These are phyloP conservation scores for Elsinoe necatrix DNA, from an alignment of 2,329 filamentous ascomycete species.

Conservation along the genomic window DNA sequence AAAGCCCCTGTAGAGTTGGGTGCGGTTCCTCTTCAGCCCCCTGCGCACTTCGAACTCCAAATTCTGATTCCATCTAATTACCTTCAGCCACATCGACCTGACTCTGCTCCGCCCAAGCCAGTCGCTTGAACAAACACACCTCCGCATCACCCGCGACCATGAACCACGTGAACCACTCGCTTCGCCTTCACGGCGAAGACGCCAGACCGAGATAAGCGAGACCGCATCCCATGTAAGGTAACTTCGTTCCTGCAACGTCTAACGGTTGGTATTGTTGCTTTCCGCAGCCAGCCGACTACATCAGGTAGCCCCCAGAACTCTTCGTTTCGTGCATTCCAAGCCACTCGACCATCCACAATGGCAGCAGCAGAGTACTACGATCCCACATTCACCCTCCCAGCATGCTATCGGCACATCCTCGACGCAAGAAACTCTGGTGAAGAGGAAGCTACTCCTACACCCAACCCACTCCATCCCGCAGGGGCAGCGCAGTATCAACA, in stretches of 20 bases:
- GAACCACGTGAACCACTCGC: neutral
- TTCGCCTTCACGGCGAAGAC: neutral
- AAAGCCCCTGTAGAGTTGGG: too few relatives aligned
- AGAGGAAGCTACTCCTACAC: neutral
- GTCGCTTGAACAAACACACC: neutral
- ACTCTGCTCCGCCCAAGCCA: neutral
- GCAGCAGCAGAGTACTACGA: constrained; percentile 12
- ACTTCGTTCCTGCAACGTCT: neutral
- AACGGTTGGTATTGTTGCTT: constrained; percentile 8
- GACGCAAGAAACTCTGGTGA: neutral
- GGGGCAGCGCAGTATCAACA: constrained; percentile 2
- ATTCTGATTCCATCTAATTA: too few relatives aligned
- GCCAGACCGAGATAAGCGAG: constrained; percentile 1
- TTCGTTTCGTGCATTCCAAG: too few relatives aligned
- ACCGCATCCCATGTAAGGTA: neutral
- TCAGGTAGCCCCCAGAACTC: too few relatives aligned
- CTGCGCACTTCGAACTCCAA: too few relatives aligned
- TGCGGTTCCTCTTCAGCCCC: too few relatives aligned
- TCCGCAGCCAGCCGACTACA: neutral
- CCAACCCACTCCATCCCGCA: neutral
- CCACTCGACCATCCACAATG: neutral
- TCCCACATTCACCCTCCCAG: neutral
- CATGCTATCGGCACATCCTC: neutral
- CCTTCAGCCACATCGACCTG: too few relatives aligned
- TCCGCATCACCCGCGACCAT: neutral